Evolutionary conservation across 331 rosid genomes (phyloP).

Genomic region (Dryas integrifolia): DNA sequence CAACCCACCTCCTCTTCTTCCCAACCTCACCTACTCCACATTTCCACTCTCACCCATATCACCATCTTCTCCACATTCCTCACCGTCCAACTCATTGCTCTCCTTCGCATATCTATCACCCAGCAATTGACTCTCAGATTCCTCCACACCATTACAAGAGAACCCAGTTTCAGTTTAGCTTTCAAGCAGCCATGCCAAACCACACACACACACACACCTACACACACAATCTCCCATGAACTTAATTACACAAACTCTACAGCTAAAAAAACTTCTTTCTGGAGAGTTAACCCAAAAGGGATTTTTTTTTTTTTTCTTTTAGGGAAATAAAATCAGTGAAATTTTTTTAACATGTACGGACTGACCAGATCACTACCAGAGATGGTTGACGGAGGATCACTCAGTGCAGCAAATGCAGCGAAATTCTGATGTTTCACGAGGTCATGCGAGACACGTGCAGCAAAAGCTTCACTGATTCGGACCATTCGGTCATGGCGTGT

Average conservation of each 20-base stretch:
- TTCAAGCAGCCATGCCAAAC: constrained; percentile 21
- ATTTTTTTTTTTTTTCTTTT: no score
- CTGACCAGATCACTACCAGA: constrained; percentile 43
- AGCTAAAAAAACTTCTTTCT: not conserved
- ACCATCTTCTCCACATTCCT: constrained; percentile 31
- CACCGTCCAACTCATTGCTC: not conserved
- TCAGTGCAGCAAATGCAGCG: constrained; percentile 48
- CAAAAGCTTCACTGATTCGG: constrained; percentile 20
- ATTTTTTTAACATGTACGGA: not conserved
- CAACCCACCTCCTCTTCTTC: constrained; percentile 32
- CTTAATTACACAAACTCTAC: constrained; percentile 17
- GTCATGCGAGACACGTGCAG: constrained; percentile 9
- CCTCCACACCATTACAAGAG: constrained; percentile 21
- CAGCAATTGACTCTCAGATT: constrained; percentile 17
- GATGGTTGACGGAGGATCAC: constrained; percentile 26
- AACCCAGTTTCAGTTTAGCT: constrained; percentile 25
- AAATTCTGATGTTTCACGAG: constrained; percentile 25
- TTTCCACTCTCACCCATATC: constrained; percentile 25
- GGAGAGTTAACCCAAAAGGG: not conserved
- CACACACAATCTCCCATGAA: constrained; percentile 26
- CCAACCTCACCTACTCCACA: constrained; percentile 36
- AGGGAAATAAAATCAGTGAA: not conserved
- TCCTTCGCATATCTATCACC: constrained; percentile 15
- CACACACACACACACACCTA: constrained; percentile 3
- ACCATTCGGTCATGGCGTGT: constrained; percentile 25